Percentiles rank a stretch among this genome's conserved stretches.
phyloP scores from a whole-genome alignment of 2,329 filamentous ascomycete genomes.

The Cercospora nicotianae region DNA sequence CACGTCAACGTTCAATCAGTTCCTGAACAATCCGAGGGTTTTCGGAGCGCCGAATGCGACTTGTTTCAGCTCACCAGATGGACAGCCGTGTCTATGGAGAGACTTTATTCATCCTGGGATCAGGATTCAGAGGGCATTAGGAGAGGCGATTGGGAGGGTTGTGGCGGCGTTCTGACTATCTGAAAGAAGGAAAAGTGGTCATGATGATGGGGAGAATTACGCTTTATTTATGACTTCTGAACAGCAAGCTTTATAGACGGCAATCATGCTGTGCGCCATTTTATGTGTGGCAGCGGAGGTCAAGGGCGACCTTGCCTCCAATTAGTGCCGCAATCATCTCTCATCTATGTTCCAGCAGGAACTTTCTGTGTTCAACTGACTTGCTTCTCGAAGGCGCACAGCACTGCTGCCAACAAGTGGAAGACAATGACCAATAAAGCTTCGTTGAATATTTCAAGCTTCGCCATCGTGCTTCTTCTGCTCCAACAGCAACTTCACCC shows the following conservation, averaged over 20 bases:
- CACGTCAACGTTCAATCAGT: background rate
- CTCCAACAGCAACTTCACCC: conserved; percentile 13
- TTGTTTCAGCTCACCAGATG: conserved; percentile 13
- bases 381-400: no score
- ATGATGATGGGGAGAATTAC: background rate
- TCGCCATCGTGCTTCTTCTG: background rate
- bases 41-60: conserved; percentile 21
- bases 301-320: background rate
- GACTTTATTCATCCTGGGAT: conserved; percentile 20
- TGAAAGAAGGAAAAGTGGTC: background rate
- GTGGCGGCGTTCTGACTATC: background rate
- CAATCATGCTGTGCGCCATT: background rate
- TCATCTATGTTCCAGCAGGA: no score
- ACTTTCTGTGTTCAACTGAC: no score
- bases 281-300: background rate
- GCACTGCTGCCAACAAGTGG: background rate
- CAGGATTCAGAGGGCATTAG: conserved; percentile 11
- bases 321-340: background rate
- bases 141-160: background rate
- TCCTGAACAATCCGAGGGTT: conserved; percentile 6
- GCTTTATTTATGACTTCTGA: background rate
- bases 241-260: background rate
- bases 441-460: background rate
- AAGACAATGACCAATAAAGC: background rate
- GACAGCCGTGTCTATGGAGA: conserved; percentile 19